Base-by-base conservation (phyloP, 441 rosid species). In the Populus hybrid region DNA sequence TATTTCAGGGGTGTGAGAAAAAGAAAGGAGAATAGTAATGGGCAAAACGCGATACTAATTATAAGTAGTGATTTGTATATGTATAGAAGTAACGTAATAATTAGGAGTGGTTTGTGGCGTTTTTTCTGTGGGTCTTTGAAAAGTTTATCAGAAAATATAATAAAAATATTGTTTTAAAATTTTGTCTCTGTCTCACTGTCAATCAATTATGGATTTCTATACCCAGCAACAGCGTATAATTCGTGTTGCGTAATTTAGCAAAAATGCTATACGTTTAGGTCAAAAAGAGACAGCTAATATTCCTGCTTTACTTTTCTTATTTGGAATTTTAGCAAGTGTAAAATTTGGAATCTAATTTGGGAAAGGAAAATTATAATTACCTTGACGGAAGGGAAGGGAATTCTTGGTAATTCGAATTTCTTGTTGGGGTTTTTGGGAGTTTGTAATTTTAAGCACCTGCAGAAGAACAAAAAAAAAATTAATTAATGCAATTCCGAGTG, bases 361-460 rank as follows among this genome's bases (percentile, higher is more conserved):
- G 61, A 18, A 46, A 53, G 61, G n/a, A 53, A 18, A 5, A 18
- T 53, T 50, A 78, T 30, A 30, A 30, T 30, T 30, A 30, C 76
- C 76, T 67, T 63, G 61, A 35, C 8, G 21, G 18, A 24, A 24
- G 24, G 4, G 32, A 30, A 30, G 32, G 32, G 32, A 30, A 42
- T 42, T 42, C 50, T 6, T 53, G 61, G 61, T 53, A 53, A 46
- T 57, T 36, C n/a, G 14, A 65, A n/a, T 64, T 30, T 30, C 32
- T 30, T 30, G 32, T 30, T 30, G 32, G 32, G 32, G 32, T 30
- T 30, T 32, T 19, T 3, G 53, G 19, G 1, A 69, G 32, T n/a
- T 75, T 18, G 61, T 18, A 67, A 24, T 59, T 71, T 26, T 21
- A 38, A 66, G 5, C 26, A 50, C 63, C 80, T 71, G 80, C 72